These are phyloP conservation scores for Aurantiochytrium sp. DNA, from an alignment of 108 stramenopile genomes.

Conservation along the genomic window DNA sequence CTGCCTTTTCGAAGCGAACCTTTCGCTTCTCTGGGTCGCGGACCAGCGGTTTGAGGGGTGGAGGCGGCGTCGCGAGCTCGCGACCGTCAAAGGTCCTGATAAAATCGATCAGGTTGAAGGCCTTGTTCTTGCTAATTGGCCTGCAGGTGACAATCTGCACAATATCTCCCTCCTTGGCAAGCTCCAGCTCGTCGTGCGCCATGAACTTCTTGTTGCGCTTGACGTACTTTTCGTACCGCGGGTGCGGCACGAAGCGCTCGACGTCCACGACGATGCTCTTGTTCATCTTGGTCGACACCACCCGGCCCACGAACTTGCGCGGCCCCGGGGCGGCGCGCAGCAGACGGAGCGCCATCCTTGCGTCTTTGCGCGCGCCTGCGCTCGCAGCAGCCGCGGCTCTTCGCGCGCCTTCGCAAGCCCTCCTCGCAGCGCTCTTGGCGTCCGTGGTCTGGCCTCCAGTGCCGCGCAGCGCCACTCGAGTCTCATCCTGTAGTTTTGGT, in stretches of 20 bases:
- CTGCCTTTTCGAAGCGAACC: not conserved
- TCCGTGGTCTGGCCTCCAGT: not conserved
- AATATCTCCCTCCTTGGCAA: conserved; percentile 66
- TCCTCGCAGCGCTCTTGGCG: not conserved
- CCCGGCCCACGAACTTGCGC: conserved; percentile 60
- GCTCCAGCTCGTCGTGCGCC: conserved; percentile 79
- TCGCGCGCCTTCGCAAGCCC: not conserved
- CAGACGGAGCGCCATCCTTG: not conserved
- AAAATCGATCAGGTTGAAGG: conserved; percentile 74
- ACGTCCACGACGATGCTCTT: conserved; percentile 81
- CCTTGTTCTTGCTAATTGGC: conserved; percentile 67
- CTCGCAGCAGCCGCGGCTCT: not conserved
- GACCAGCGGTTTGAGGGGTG: not conserved
- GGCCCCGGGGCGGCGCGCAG: not conserved
- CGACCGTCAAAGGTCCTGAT: conserved; percentile 35
- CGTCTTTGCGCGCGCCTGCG: not conserved
- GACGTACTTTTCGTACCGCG: conserved; percentile 62
- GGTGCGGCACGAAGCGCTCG: conserved; percentile 62
- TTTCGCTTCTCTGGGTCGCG: not conserved
- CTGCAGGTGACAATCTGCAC: conserved; percentile 82
- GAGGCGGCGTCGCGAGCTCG: not conserved
- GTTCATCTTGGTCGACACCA: conserved; percentile 76
- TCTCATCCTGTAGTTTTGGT: no score
- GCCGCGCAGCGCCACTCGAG: no score
- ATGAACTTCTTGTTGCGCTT: conserved; percentile 72